Percentiles rank a stretch among this genome's conserved stretches.
Conservation (phyloP, 345 rosid genomes). For the Murraya paniculata region DNA sequence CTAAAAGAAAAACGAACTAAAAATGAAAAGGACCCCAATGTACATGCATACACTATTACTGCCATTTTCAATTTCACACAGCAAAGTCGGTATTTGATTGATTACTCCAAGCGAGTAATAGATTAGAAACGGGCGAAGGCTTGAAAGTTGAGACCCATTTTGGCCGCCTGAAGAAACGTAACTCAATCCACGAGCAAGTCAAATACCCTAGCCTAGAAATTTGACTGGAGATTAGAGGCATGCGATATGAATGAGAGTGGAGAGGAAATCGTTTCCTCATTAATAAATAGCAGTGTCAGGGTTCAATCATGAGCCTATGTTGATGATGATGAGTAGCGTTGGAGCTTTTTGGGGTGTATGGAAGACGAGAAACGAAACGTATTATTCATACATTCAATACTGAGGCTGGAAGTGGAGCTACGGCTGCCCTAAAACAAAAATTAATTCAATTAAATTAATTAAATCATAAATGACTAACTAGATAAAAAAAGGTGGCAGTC, state of each 20-base stretch:
- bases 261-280: not conserved
- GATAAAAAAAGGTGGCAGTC: conserved; percentile 13
- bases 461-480: not conserved
- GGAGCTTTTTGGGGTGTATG: not conserved
- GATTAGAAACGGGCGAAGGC: not conserved
- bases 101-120: not conserved
- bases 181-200: not conserved
- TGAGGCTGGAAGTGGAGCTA: conserved; percentile 3
- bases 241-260: not conserved
- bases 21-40: not conserved
- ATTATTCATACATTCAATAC: not conserved
- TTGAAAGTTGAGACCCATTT: not conserved
- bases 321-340: not conserved
- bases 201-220: not conserved
- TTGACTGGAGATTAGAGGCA: not conserved
- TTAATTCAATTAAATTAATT: not conserved
- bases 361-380: not conserved
- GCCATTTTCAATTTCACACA: not conserved
- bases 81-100: not conserved
- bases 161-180: not conserved
- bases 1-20: not conserved
- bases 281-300: conserved; percentile 19
- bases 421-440: not conserved
- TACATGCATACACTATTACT: not conserved
- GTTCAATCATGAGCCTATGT: conserved; percentile 42